Evolutionary conservation across 2,329 filamentous ascomycete species (phyloP).

Genomic region (Aureobasidium sp.): DNA sequence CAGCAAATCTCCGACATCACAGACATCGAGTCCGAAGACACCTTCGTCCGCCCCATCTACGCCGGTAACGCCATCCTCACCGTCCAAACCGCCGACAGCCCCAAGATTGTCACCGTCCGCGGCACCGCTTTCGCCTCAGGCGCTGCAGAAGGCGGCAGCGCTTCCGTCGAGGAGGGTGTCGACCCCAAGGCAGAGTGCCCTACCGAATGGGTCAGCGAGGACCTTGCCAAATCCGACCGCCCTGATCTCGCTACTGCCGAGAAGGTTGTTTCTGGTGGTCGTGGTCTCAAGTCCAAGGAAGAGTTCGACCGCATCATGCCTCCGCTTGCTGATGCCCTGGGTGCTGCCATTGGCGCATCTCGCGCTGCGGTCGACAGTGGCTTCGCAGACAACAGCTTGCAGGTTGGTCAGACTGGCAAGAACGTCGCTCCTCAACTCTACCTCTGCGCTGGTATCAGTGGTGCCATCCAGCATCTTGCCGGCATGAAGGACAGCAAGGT

Average conservation of each 20-base stretch:
- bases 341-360: constrained; percentile 92
- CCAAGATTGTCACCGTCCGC: constrained; percentile 87
- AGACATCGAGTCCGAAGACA: constrained; percentile 74
- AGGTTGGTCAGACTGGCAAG: constrained; percentile 98
- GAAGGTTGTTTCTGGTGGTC: constrained; percentile 85
- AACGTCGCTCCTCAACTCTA: constrained; percentile 96
- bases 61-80: constrained; percentile 96
- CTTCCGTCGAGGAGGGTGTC: constrained; percentile 68
- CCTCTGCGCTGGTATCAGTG: constrained; percentile 89
- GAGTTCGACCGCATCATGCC: constrained; percentile 92
- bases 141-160: constrained; percentile 63
- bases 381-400: constrained; percentile 95
- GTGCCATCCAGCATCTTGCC: constrained; percentile 94
- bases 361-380: constrained; percentile 93
- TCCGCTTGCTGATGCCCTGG: constrained; percentile 83
- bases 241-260: constrained; percentile 87
- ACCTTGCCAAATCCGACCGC: constrained; percentile 86
- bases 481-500: constrained; percentile 99
- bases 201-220: constrained; percentile 89
- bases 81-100: constrained; percentile 76
- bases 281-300: constrained; percentile 94
- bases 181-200: constrained; percentile 70
- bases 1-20: constrained; percentile 94
- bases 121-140: constrained; percentile 84
- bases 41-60: constrained; percentile 94